Evolutionary conservation across 306 rosid genomes (phyloP).

Genomic region (Abrus precatorius): DNA sequence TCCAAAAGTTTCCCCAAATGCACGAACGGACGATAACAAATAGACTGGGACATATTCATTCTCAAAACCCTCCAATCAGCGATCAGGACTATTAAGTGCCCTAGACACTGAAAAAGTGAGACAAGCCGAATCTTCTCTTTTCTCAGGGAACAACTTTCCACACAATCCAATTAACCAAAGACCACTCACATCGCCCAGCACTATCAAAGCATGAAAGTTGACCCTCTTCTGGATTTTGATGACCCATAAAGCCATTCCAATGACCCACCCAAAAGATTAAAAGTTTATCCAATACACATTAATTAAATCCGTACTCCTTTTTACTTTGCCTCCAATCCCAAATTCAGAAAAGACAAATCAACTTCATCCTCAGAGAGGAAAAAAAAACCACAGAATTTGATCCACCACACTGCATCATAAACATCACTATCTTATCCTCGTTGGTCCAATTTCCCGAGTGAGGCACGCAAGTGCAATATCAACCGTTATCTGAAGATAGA

Average conservation of each 20-base stretch:
- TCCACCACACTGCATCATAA: neutral
- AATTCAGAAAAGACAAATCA: constrained; percentile 18
- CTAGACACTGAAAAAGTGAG: neutral
- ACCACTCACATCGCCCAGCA: neutral
- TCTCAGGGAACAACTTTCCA: constrained; percentile 15
- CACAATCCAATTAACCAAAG: neutral
- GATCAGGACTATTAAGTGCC: neutral
- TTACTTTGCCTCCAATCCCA: neutral
- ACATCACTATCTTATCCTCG: constrained; percentile 3
- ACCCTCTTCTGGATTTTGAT: neutral
- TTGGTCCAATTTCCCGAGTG: neutral
- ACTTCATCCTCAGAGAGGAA: neutral
- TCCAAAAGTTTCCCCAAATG: neutral
- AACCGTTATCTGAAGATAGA: constrained; percentile 11
- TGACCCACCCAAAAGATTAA: neutral
- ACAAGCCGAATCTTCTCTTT: constrained; percentile 17
- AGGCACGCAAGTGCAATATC: constrained; percentile 17
- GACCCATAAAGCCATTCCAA: neutral
- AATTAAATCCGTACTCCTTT: neutral
- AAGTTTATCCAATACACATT: neutral
- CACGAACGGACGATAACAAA: neutral
- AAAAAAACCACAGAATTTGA: neutral
- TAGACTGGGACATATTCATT: neutral
- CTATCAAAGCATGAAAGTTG: neutral
- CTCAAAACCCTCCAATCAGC: neutral